A percentile compares a stretch with the other conserved stretches of the same genome.
These are phyloP conservation scores for Obba rivulosa DNA, from an alignment of 768 basidiomycete species.

Conservation along the genomic window DNA sequence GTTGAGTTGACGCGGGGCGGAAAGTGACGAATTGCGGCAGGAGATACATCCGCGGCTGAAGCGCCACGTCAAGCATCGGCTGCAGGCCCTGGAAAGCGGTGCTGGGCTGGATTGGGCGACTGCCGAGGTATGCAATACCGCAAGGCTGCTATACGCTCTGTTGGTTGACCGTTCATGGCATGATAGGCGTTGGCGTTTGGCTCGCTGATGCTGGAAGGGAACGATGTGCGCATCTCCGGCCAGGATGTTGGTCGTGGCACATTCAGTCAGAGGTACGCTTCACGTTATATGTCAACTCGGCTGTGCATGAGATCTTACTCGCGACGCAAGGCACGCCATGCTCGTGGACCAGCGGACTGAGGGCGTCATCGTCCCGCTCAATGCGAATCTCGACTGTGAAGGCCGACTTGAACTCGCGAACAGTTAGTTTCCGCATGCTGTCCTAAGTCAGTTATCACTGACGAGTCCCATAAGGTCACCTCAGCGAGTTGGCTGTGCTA, in stretches of 20 bases:
- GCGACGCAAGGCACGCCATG: constrained; percentile 68
- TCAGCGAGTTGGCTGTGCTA: constrained; percentile 87
- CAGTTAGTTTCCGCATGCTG: constrained; percentile 41
- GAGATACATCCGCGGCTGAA: constrained; percentile 76
- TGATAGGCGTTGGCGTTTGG: constrained; percentile 82
- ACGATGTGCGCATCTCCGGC: constrained; percentile 83
- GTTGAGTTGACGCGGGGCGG: not conserved
- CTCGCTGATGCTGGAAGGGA: constrained; percentile 75
- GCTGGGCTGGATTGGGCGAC: constrained; percentile 85
- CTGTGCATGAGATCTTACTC: not conserved
- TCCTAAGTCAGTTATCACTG: not conserved
- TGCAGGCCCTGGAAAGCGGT: constrained; percentile 63
- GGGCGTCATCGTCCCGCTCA: constrained; percentile 74
- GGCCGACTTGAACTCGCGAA: constrained; percentile 85
- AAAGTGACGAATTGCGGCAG: constrained; percentile 30
- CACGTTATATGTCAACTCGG: not conserved
- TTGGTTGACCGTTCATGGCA: not conserved
- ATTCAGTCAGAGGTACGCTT: constrained; percentile 65
- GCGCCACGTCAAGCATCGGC: constrained; percentile 71
- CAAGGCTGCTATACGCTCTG: not conserved
- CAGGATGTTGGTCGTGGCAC: constrained; percentile 92
- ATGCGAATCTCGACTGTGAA: constrained; percentile 52
- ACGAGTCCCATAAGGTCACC: constrained; percentile 49
- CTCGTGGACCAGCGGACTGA: constrained; percentile 85
- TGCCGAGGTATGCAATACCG: constrained; percentile 56